Conservation (phyloP, 2,329 filamentous ascomycete species). For the Diplodia sapinea region DNA sequence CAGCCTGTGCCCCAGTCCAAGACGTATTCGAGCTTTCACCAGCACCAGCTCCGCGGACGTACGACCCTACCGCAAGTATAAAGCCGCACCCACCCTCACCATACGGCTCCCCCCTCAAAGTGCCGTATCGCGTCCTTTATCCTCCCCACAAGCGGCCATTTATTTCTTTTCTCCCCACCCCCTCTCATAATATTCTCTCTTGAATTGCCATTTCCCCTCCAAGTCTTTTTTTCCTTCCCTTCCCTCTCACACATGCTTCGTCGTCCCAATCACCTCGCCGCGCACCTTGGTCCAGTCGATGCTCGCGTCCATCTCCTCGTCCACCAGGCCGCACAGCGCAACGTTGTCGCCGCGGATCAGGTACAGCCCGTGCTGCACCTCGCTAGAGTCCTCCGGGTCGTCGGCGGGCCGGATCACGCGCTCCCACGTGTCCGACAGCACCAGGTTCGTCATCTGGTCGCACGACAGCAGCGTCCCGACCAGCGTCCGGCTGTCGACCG, state of each 20-base stretch:
- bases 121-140: not conserved
- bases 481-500: constrained; percentile 83
- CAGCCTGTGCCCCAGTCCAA: not conserved
- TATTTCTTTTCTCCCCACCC: not conserved
- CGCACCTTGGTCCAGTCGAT: constrained; percentile 94
- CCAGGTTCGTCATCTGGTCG: constrained; percentile 92
- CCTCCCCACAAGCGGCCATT: constrained; percentile 11
- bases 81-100: not conserved
- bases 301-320: constrained; percentile 84
- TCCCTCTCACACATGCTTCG: constrained; percentile 67
- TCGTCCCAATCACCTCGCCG: constrained; percentile 80
- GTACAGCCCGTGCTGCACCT: constrained; percentile 86
- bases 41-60: not conserved
- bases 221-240: not conserved
- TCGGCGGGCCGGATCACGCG: constrained; percentile 87
- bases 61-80: not conserved
- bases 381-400: constrained; percentile 78
- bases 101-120: not conserved
- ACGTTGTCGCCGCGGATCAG: constrained; percentile 95
- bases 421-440: constrained; percentile 82
- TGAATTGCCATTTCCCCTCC: too few species aligned
- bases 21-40: not conserved
- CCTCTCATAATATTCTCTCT: not conserved
- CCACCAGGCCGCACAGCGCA: constrained; percentile 84
- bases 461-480: constrained; percentile 79